Conservation (phyloP, 169 alveolate genomes). For the Cryptosporidium muris region DNA sequence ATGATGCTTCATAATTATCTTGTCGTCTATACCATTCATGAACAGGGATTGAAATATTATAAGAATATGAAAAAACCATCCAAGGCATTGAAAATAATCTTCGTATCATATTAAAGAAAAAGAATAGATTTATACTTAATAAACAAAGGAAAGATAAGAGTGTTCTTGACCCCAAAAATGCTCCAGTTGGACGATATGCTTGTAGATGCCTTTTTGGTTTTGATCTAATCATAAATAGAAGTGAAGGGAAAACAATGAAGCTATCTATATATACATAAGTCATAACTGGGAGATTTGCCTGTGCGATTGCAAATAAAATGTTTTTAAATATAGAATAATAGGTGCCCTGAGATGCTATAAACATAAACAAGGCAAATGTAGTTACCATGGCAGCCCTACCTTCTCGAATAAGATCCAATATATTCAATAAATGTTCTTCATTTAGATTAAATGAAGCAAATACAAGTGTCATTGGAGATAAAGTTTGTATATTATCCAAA, state of each 20-base stretch:
- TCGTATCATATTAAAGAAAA: constrained; percentile 26
- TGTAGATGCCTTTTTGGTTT: constrained; percentile 30
- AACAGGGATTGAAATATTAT: constrained; percentile 35
- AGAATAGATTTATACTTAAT: constrained; percentile 8
- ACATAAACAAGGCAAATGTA: constrained; percentile 45
- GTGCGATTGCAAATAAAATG: constrained; percentile 50
- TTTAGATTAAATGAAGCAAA: constrained; percentile 57
- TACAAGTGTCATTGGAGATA: constrained; percentile 58
- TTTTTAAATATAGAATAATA: constrained; percentile 48
- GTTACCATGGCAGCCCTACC: constrained; percentile 66
- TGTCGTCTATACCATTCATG: constrained; percentile 63
- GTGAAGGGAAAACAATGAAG: constrained; percentile 34
- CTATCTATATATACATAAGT: constrained; percentile 43
- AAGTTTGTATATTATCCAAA: neutral
- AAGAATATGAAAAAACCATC: constrained; percentile 25
- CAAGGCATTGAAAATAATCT: constrained; percentile 23
- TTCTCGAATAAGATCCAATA: constrained; percentile 43
- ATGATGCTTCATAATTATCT: constrained; percentile 64
- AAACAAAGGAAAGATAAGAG: constrained; percentile 30
- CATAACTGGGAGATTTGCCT: constrained; percentile 63
- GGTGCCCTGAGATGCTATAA: constrained; percentile 30
- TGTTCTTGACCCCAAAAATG: constrained; percentile 32
- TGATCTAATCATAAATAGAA: constrained; percentile 36
- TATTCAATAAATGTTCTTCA: constrained; percentile 27
- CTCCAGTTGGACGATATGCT: constrained; percentile 24